Evolutionary conservation across 2,329 filamentous ascomycete genomes (phyloP), one percentile per base, ranked within the genome.

Genomic region (Penicillium decumbens): DNA sequence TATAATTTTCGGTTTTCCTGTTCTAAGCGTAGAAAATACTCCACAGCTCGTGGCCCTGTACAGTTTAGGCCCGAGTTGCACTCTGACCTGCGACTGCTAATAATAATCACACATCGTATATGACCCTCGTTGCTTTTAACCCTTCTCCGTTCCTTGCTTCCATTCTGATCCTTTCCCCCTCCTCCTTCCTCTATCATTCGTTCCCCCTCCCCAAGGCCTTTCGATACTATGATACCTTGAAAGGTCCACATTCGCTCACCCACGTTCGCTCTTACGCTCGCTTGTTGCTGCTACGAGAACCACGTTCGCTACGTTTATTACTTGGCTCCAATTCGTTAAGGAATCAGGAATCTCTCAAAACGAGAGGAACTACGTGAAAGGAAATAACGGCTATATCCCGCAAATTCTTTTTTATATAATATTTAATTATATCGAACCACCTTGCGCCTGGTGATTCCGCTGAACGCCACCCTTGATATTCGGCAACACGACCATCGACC

Each of bases 211-310:
- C 25, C 40, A 46, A 54, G 50, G 52, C 52, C 41, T 23, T 37
- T 47, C 52, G 54, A 43, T 60, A 62, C 58, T 60, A 68, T 67
- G 65, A 65, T 58, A 62, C 49, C 57, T 57, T 66, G 60, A 61
- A 54, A 49, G 55, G 55, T 54, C 55, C 57, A 62, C 62, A 65
- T 62, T 67, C 65, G 63, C 64, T 66, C 64, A 61, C 43, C 56
- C 60, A 65, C 68, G 62, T 62, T 70, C 66, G 66, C 66, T 64
- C 56, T 58, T 60, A 68, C 65, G 62, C 63, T 69, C 65, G 65
- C 66, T 68, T 65, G 55, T 57, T 61, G 58, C 65, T 63, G 59
- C 61, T 60, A 64, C 63, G 60, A 65, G 61, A 65, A 65, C 58
- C 60, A 70, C 68, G 61, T 65, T 71, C 68, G 68, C 68, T 71